Percentiles rank a stretch among this genome's conserved stretches.
These are phyloP conservation scores for Rubia balearica DNA, from an alignment of 305 asterid genomes.

Conservation along the genomic window DNA sequence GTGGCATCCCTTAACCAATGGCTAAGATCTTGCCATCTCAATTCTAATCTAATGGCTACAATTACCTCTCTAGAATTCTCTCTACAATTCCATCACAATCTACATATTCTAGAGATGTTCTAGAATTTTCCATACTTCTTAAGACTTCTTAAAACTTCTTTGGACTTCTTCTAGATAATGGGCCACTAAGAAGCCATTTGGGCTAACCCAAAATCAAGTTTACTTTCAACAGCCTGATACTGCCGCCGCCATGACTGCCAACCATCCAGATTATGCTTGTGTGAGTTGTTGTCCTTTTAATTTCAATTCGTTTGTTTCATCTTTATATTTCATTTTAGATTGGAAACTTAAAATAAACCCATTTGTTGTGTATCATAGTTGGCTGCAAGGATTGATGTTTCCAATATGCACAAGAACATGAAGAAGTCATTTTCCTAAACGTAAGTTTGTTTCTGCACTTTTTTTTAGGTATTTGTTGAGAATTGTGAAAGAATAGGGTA, in stretches of 20 bases:
- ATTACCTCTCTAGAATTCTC: too few species aligned
- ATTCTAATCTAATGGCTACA: too few species aligned
- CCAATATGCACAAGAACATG: slow-evolving; percentile 90
- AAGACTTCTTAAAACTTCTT: too few species aligned
- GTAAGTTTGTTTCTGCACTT: slow-evolving; percentile 35
- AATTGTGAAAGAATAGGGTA: background rate
- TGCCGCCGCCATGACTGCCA: slow-evolving; percentile 85
- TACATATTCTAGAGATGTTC: too few species aligned
- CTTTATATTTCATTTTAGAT: background rate
- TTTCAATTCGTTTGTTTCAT: background rate
- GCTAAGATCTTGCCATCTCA: too few species aligned
- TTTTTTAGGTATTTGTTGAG: background rate
- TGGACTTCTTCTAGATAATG: too few species aligned
- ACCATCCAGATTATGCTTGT: slow-evolving; percentile 89
- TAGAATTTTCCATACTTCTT: too few species aligned
- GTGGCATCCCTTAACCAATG: too few species aligned
- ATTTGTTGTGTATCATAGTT: slow-evolving; percentile 34
- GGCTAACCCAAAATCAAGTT: too few species aligned
- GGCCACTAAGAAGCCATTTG: too few species aligned
- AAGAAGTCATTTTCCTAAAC: slow-evolving; percentile 85
- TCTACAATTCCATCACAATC: too few species aligned
- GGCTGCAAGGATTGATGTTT: slow-evolving; percentile 90
- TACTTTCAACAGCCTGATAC: slow-evolving; percentile 65
- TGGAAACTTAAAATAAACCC: background rate
- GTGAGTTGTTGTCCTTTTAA: slow-evolving; percentile 34